These are phyloP conservation scores for Colletotrichum sidae DNA, from an alignment of 2,329 filamentous ascomycete genomes.

Conservation along the genomic window DNA sequence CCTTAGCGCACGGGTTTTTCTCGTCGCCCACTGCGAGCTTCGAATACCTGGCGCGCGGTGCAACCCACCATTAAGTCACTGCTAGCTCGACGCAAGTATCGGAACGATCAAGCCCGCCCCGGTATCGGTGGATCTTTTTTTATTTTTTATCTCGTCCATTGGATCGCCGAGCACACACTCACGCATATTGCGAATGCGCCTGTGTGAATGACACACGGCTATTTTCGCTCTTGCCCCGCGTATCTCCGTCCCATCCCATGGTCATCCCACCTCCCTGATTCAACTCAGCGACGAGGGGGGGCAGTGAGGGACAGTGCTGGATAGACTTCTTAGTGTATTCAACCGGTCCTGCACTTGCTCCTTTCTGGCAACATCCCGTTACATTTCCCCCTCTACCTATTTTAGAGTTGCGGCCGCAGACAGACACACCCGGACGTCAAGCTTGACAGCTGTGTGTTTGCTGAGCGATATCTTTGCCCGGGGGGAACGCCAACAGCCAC, in stretches of 20 bases:
- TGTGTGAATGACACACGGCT: slow-evolving; percentile 2
- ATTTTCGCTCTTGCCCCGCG: slow-evolving; percentile 33
- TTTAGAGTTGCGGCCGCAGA: slow-evolving; percentile 11
- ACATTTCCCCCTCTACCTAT: background rate
- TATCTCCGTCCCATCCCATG: slow-evolving; percentile 6
- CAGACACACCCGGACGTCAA: background rate
- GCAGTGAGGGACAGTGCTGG: slow-evolving; percentile 39
- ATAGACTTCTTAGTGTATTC: slow-evolving; percentile 32
- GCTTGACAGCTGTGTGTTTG: background rate
- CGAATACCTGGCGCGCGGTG: too few species aligned
- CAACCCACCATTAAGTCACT: background rate
- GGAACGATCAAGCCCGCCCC: slow-evolving; percentile 21
- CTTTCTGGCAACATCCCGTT: slow-evolving; percentile 25
- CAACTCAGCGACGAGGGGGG: slow-evolving; percentile 33
- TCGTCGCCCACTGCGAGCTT: too few species aligned
- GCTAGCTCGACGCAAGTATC: background rate
- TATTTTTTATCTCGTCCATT: background rate
- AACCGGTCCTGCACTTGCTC: slow-evolving; percentile 36
- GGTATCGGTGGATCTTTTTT: slow-evolving; percentile 31
- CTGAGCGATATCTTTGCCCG: slow-evolving; percentile 14
- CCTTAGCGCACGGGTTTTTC: slow-evolving; percentile 1
- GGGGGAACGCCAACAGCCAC: slow-evolving; percentile 7
- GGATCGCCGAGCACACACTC: slow-evolving; percentile 2
- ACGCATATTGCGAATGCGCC: background rate
- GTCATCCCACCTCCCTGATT: slow-evolving; percentile 36